Base-by-base conservation (phyloP, 352 stramenopile genomes). In the Phytophthora macrochlamydospora region DNA sequence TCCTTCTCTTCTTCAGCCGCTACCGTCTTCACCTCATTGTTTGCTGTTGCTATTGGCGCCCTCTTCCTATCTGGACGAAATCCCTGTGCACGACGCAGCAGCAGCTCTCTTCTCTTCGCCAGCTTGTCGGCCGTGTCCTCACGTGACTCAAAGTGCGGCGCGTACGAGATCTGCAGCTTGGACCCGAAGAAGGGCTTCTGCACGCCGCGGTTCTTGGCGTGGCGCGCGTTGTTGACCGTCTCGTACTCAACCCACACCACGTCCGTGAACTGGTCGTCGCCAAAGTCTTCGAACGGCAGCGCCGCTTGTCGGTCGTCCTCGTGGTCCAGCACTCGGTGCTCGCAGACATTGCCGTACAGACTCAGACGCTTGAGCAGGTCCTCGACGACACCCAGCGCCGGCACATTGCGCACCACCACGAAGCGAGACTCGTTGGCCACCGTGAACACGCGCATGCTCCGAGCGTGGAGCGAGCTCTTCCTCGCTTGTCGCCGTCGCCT, bases 241-340 rank as follows among this genome's bases (percentile, higher is more conserved):
- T 90, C 84, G 67, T 90, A 94, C 50, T 91, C 59, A 30, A 94
- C 62, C 83, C 82, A 92, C 12, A 94, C 58, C 1, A 75, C 69
- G 51, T 94, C 79, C 2, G 75, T 86, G 61, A 90, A 94, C 12
- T 76, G 59, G 7, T 75, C 63, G 1, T 71, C 31, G 7, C 29
- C 45, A 0, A 12, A 38, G 3, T 54, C 31, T 33, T 65, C 69
- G 12, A 74, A 66, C 12, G 46, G 53, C 24, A 73, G 56, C n/a
- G 74, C 67, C 29, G 51, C 44, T 37, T 73, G 56, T 28, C 72
- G 62, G 42, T 90, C 81, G 40, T 84, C 71, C 24, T 56, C 55
- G 52, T 87, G 75, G 52, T 90, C 79, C 12, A 88, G 61, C 43
- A 88, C 45, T 45, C 67, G 79, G 62, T 84, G 78, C 50, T 81